Conservation (phyloP, 2,329 filamentous ascomycete genomes). For the Grosmannia huntii region DNA sequence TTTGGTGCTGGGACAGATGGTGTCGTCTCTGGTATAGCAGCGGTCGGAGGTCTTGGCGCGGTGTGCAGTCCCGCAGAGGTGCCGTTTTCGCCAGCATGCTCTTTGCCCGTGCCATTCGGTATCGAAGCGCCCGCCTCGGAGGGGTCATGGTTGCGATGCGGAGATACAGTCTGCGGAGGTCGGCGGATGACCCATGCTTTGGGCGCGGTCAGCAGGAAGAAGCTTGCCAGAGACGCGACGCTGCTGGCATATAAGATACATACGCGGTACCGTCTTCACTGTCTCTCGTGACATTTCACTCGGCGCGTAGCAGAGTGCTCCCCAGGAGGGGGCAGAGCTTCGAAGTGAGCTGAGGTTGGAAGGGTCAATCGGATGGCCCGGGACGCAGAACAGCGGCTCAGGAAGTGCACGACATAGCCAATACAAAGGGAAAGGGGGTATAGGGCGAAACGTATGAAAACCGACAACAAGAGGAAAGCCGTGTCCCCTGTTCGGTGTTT, state of each 20-base stretch:
- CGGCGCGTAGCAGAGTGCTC: background rate
- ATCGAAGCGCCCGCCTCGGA: conserved; percentile 1
- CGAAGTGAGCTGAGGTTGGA: background rate
- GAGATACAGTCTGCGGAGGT: conserved; percentile 9
- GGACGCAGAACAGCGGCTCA: background rate
- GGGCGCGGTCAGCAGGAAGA: background rate
- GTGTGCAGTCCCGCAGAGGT: background rate
- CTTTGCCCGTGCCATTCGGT: background rate
- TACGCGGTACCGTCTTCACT: conserved; percentile 11
- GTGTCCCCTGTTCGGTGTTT: background rate
- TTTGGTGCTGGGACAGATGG: background rate
- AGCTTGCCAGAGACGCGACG: background rate
- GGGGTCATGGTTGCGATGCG: conserved; percentile 14
- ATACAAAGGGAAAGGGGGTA: background rate
- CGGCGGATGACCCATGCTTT: conserved; percentile 14
- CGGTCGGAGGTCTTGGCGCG: background rate
- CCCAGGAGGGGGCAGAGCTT: background rate
- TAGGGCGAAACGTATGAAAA: background rate
- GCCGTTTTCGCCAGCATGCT: background rate
- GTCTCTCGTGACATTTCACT: conserved; percentile 4
- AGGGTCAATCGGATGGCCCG: background rate
- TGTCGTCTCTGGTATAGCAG: background rate
- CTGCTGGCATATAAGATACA: background rate
- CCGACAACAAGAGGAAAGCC: background rate
- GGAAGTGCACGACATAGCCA: background rate